Percentiles rank a stretch among this genome's conserved stretches.
phyloP scores from a whole-genome alignment of 176 grass and related monocot genomes.

The Raddia distichophylla region DNA sequence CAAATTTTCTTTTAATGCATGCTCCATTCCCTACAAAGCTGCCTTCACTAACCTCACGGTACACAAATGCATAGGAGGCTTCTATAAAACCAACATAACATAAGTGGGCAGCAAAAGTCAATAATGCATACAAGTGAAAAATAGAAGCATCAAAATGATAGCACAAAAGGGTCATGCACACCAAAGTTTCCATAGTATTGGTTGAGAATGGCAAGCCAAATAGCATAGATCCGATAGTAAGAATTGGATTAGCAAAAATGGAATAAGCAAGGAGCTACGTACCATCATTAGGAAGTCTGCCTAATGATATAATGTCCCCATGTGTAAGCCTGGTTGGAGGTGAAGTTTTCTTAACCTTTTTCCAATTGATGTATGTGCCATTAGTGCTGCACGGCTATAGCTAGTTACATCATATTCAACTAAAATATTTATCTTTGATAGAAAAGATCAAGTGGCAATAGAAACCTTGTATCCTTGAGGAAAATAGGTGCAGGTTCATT shows the following conservation, averaged over 20 bases:
- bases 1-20: slow-evolving; percentile 73
- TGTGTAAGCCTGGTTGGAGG: slow-evolving; percentile 69
- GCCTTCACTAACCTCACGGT: slow-evolving; percentile 63
- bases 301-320: slow-evolving; percentile 83
- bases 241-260: neutral
- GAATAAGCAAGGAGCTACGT: slow-evolving; percentile 16
- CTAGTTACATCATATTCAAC: slow-evolving; percentile 33
- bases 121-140: neutral
- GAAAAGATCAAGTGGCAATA: slow-evolving; percentile 30
- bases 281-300: slow-evolving; percentile 63
- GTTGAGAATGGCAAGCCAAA: neutral
- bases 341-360: slow-evolving; percentile 57
- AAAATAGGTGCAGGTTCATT: slow-evolving; percentile 51
- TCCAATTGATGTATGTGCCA: slow-evolving; percentile 85
- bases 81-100: slow-evolving; percentile 57
- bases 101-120: neutral
- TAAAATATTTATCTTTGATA: neutral
- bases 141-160: neutral
- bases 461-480: slow-evolving; percentile 87
- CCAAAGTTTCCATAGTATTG: neutral
- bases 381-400: slow-evolving; percentile 70
- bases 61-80: slow-evolving; percentile 87
- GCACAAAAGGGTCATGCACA: neutral
- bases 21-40: slow-evolving; percentile 44
- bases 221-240: slow-evolving; percentile 1